A percentile compares a stretch with the other conserved stretches of the same genome.
These are phyloP conservation scores for Rhipidocladum racemiflorum DNA, from an alignment of 176 grass and related monocot genomes.

Conservation along the genomic window DNA sequence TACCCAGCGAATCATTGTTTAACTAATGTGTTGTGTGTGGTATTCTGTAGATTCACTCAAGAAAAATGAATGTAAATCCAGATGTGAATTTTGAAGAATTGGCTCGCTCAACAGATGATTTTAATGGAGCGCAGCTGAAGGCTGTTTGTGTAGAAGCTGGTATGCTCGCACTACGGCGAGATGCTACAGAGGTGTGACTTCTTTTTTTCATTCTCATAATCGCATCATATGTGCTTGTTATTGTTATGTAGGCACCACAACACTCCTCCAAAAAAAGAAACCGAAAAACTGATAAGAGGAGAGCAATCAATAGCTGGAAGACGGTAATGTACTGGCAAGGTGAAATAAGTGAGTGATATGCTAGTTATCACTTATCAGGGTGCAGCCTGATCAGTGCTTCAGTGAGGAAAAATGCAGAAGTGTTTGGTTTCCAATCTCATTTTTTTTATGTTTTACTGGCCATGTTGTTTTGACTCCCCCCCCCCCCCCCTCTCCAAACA, in stretches of 20 bases:
- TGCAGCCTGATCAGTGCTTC: background rate
- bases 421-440: background rate
- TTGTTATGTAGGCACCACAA: background rate
- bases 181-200: slow-evolving; percentile 73
- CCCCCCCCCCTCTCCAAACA: background rate
- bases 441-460: background rate
- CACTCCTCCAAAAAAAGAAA: background rate
- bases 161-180: slow-evolving; percentile 80
- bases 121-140: slow-evolving; percentile 88
- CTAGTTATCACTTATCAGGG: background rate
- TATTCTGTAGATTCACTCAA: slow-evolving; percentile 71
- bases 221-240: background rate
- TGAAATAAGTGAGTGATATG: background rate
- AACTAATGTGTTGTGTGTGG: slow-evolving; percentile 12
- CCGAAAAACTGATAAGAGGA: background rate
- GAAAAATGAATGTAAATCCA: slow-evolving; percentile 88
- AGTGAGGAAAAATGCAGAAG: too few relatives aligned
- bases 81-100: slow-evolving; percentile 97
- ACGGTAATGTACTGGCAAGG: background rate
- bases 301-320: background rate
- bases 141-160: slow-evolving; percentile 95
- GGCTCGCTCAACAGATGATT: slow-evolving; percentile 80
- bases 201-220: background rate
- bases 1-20: background rate
- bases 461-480: background rate